Evolutionary conservation across 2,329 filamentous ascomycete genomes (phyloP).

Genomic region (Talaromyces verruculosus): DNA sequence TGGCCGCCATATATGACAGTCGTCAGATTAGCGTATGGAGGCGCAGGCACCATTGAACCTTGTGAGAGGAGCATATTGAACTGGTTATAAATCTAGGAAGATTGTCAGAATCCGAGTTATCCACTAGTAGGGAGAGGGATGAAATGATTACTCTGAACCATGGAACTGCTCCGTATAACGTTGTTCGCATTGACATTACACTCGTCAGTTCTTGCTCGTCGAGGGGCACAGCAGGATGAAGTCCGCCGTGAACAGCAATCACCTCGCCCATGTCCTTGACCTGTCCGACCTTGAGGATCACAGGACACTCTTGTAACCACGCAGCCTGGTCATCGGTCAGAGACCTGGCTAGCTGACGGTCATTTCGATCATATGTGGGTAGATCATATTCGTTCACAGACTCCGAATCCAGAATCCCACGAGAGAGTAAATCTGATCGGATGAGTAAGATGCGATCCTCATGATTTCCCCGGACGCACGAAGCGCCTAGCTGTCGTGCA

Average conservation of each 20-base stretch:
- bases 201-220: conserved; percentile 72
- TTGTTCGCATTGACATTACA: conserved; percentile 86
- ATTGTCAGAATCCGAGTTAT: neutral
- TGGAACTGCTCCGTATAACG: conserved; percentile 50
- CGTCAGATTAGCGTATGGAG: conserved; percentile 37
- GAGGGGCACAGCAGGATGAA: conserved; percentile 72
- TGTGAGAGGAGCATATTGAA: conserved; percentile 26
- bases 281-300: conserved; percentile 71
- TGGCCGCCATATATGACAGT: conserved; percentile 78
- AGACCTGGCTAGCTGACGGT: conserved; percentile 56
- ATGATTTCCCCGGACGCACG: conserved; percentile 86
- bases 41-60: neutral
- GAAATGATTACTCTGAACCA: conserved; percentile 60
- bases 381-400: neutral
- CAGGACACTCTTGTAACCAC: conserved; percentile 70
- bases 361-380: conserved; percentile 20
- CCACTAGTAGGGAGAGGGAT: neutral
- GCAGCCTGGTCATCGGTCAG: conserved; percentile 60
- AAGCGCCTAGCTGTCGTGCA: conserved; percentile 71
- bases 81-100: conserved; percentile 52
- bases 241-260: conserved; percentile 78
- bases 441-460: conserved; percentile 81
- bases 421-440: conserved; percentile 48
- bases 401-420: neutral
- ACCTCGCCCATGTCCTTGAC: conserved; percentile 63